A percentile compares a stretch with the other conserved stretches of the same genome.
Evolutionary conservation across 305 asterid species (phyloP).

Genomic region (Solanum hybrid): DNA sequence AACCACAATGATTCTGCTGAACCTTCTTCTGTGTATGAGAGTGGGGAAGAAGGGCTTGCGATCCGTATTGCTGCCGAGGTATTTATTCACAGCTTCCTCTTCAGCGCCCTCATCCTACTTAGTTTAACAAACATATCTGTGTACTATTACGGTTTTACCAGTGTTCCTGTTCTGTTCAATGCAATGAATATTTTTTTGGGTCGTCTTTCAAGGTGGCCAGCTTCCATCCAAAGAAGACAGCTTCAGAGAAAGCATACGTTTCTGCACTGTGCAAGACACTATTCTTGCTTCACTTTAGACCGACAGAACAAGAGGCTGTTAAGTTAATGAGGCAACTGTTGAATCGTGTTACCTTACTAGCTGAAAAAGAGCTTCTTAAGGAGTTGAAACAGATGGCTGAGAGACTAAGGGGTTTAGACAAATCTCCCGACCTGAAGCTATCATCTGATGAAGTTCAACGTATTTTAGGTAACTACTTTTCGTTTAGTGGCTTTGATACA

Average conservation of each 20-base stretch:
- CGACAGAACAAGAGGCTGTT: constrained; percentile 58
- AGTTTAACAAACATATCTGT: background rate
- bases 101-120: background rate
- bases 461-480: constrained; percentile 46
- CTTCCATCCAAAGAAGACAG: constrained; percentile 61
- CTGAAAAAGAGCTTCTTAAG: constrained; percentile 62
- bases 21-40: constrained; percentile 36
- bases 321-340: constrained; percentile 62
- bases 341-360: constrained; percentile 31
- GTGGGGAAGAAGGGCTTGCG: constrained; percentile 93
- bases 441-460: constrained; percentile 39
- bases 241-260: constrained; percentile 71
- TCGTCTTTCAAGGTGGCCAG: constrained; percentile 42
- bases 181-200: constrained; percentile 1
- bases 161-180: background rate
- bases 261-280: constrained; percentile 68
- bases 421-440: constrained; percentile 43
- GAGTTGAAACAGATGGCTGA: constrained; percentile 67
- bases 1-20: constrained; percentile 22
- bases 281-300: constrained; percentile 55
- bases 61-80: constrained; percentile 83
- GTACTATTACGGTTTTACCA: background rate
- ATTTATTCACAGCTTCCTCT: constrained; percentile 8
- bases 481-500: background rate
- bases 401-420: constrained; percentile 58